Evolutionary conservation across 2,329 filamentous ascomycete species (phyloP).

Genomic region (Aspergillus spinulosporus): DNA sequence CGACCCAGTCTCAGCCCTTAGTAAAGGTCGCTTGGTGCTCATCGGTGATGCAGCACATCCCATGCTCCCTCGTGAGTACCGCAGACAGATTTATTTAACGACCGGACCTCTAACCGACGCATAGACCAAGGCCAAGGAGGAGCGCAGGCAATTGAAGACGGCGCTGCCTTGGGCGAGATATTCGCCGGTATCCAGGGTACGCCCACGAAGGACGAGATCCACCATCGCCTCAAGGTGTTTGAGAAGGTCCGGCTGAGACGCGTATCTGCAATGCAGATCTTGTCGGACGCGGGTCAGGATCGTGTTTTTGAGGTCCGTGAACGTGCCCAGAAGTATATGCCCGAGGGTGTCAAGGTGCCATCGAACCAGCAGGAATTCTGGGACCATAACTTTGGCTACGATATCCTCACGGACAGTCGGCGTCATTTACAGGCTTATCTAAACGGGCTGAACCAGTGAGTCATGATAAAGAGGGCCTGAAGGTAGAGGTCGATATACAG

Average conservation of each 20-base stretch:
- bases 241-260: background rate
- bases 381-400: slow-evolving; percentile 8
- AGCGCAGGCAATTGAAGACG: slow-evolving; percentile 39
- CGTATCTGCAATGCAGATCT: slow-evolving; percentile 1
- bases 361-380: background rate
- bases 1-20: slow-evolving; percentile 31
- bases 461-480: background rate
- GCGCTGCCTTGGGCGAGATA: slow-evolving; percentile 25
- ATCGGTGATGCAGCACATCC: slow-evolving; percentile 39
- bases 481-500: too few relatives aligned
- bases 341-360: background rate
- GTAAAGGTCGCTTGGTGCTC: slow-evolving; percentile 27
- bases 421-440: background rate
- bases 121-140: slow-evolving; percentile 30
- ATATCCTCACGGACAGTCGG: slow-evolving; percentile 2
- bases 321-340: slow-evolving; percentile 2
- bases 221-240: background rate
- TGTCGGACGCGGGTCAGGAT: slow-evolving; percentile 4
- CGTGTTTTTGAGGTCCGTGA: background rate
- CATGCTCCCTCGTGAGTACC: slow-evolving; percentile 11
- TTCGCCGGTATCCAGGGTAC: background rate
- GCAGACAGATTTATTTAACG: too few relatives aligned
- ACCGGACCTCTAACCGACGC: background rate
- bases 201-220: background rate
- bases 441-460: background rate